phyloP scores from a whole-genome alignment of 2,329 filamentous ascomycete species.

The Macrophomina tecta region DNA sequence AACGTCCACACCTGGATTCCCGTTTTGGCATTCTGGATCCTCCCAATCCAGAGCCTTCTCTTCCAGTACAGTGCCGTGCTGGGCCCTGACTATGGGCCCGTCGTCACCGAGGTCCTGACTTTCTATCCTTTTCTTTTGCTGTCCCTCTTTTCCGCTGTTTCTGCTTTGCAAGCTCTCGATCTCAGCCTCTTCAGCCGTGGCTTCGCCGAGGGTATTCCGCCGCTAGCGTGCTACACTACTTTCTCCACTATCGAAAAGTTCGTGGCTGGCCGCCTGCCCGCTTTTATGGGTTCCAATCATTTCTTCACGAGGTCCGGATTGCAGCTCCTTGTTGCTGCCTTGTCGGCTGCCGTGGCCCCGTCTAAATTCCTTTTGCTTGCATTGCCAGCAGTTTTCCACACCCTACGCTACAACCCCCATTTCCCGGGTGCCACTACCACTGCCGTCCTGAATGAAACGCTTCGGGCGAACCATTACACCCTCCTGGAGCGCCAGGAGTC shows the following conservation, averaged over 20 bases:
- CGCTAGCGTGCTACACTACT: constrained; percentile 69
- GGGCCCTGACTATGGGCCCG: constrained; percentile 73
- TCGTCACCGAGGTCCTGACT: constrained; percentile 75
- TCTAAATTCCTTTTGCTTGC: constrained; percentile 71
- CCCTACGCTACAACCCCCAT: constrained; percentile 75
- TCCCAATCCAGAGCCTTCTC: constrained; percentile 74
- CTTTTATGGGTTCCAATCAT: constrained; percentile 65
- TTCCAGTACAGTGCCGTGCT: constrained; percentile 69
- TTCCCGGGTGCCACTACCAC: constrained; percentile 67
- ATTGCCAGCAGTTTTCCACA: constrained; percentile 75
- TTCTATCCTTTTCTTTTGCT: constrained; percentile 61
- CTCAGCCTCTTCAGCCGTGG: constrained; percentile 62
- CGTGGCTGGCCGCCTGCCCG: constrained; percentile 49
- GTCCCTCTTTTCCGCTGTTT: constrained; percentile 45
- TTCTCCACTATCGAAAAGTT: constrained; percentile 60
- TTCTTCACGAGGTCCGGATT: constrained; percentile 74
- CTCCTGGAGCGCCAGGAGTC: constrained; percentile 85
- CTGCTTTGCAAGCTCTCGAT: constrained; percentile 67
- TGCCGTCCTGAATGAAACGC: constrained; percentile 67
- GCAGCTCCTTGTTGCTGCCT: constrained; percentile 68
- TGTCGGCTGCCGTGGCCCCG: constrained; percentile 71
- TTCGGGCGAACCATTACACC: constrained; percentile 71
- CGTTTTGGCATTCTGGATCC: constrained; percentile 76
- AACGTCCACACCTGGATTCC: constrained; percentile 64
- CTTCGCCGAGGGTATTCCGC: constrained; percentile 63